phyloP scores from a whole-genome alignment of 2,329 filamentous ascomycete species.

The Colletotrichum sp. region DNA sequence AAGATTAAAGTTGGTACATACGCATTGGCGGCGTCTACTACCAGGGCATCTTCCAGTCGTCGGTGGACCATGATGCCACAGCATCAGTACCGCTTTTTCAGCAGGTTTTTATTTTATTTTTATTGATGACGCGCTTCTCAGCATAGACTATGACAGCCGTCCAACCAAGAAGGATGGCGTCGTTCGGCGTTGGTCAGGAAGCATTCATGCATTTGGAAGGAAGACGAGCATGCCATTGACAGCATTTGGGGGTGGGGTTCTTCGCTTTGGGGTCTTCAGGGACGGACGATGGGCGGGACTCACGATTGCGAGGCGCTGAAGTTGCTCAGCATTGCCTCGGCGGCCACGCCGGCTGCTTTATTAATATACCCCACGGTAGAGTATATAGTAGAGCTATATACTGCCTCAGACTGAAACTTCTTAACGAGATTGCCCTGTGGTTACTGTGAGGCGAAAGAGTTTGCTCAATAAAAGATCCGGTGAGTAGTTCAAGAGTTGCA shows the following conservation, averaged over 20 bases:
- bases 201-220: constrained; percentile 22
- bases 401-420: not conserved
- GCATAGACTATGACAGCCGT: not conserved
- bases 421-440: too few relatives aligned
- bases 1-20: not conserved
- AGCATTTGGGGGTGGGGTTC: constrained; percentile 4
- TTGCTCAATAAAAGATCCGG: not conserved
- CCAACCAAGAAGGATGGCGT: not conserved
- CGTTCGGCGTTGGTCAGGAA: constrained; percentile 20
- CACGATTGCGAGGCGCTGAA: not conserved
- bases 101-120: not conserved
- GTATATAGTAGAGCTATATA: constrained; percentile 14
- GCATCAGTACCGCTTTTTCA: not conserved
- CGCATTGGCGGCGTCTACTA: not conserved
- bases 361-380: constrained; percentile 21
- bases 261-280: constrained; percentile 4
- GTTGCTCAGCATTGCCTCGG: not conserved
- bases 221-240: constrained; percentile 12
- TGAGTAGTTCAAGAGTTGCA: too few relatives aligned
- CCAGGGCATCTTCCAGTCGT: not conserved
- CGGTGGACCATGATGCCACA: not conserved
- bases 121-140: not conserved
- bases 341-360: not conserved
- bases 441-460: not conserved
- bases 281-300: not conserved